A percentile compares a stretch with the other conserved stretches of the same genome.
phyloP scores from a whole-genome alignment of 495 filamentous ascomycete species.

The Neurospora sp. region DNA sequence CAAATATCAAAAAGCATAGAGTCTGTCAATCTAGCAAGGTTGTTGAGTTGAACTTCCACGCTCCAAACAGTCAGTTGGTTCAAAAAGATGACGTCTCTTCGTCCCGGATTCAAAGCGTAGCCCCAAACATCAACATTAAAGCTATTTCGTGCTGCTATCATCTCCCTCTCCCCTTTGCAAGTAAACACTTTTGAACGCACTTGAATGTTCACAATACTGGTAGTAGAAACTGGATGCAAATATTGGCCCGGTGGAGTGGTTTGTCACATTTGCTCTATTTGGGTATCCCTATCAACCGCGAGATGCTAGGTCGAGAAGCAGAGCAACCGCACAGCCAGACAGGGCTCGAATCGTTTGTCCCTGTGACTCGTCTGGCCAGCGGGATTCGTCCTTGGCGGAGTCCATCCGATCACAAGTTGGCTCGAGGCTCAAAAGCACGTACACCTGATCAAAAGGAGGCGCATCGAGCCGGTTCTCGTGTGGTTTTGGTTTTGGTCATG shows the following conservation, averaged over 20 bases:
- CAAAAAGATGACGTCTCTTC: neutral
- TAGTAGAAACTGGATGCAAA: neutral
- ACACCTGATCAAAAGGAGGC: neutral
- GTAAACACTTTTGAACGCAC: neutral
- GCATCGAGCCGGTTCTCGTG: conserved; percentile 5
- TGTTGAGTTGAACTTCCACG: neutral
- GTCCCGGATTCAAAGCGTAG: neutral
- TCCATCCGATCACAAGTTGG: neutral
- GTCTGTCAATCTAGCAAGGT: neutral
- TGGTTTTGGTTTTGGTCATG: conserved; percentile 6
- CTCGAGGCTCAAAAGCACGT: neutral
- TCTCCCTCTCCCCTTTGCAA: neutral
- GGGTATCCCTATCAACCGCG: neutral
- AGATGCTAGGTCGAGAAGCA: neutral
- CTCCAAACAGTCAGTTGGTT: neutral
- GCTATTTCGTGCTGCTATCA: neutral
- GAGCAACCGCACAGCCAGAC: neutral
- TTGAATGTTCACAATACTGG: neutral
- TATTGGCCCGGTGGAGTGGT: neutral
- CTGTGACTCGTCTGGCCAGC: neutral
- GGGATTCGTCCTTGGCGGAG: neutral
- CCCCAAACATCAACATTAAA: neutral
- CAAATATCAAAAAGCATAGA: neutral
- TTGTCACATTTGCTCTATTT: neutral
- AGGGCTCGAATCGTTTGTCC: neutral